These are phyloP conservation scores for Chytriomyces hyalinus DNA, from an alignment of 192 early-diverging fungal species.

Conservation along the genomic window DNA sequence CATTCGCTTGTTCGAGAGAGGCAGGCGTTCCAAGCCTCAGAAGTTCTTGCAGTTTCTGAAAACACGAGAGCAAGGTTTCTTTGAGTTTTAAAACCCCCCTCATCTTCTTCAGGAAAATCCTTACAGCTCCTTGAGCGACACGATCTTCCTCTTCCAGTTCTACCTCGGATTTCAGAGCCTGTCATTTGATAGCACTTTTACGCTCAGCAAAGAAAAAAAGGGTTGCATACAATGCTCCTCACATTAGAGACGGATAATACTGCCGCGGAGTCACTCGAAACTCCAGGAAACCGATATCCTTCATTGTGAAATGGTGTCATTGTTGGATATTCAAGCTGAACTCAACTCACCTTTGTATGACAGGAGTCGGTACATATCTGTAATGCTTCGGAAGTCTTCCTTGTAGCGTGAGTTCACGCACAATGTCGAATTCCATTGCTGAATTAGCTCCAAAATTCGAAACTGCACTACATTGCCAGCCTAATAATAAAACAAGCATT, in stretches of 20 bases:
- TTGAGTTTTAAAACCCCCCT: background rate
- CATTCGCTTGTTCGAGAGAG: constrained; percentile 94
- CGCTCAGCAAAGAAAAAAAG: constrained; percentile 2
- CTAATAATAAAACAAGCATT: constrained; percentile 23
- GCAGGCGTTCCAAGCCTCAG: constrained; percentile 91
- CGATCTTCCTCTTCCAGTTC: constrained; percentile 96
- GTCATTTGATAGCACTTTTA: constrained; percentile 32
- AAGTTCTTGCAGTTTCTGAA: constrained; percentile 92
- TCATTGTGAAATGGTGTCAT: background rate
- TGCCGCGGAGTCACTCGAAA: constrained; percentile 63
- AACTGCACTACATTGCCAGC: constrained; percentile 72
- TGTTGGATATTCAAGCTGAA: background rate
- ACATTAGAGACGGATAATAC: constrained; percentile 57
- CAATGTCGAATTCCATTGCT: constrained; percentile 92
- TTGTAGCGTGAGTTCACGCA: constrained; percentile 87
- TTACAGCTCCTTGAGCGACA: constrained; percentile 79
- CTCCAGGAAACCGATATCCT: constrained; percentile 79
- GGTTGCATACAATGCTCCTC: constrained; percentile 1
- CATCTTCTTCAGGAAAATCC: background rate
- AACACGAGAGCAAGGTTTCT: background rate
- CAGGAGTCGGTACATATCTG: constrained; percentile 92
- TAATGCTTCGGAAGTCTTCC: constrained; percentile 91
- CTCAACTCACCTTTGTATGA: constrained; percentile 75
- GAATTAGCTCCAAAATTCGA: constrained; percentile 88
- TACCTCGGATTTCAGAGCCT: constrained; percentile 84